Conservation (phyloP, 1,284 basidiomycete species). For the Leccinum pachyderme region DNA sequence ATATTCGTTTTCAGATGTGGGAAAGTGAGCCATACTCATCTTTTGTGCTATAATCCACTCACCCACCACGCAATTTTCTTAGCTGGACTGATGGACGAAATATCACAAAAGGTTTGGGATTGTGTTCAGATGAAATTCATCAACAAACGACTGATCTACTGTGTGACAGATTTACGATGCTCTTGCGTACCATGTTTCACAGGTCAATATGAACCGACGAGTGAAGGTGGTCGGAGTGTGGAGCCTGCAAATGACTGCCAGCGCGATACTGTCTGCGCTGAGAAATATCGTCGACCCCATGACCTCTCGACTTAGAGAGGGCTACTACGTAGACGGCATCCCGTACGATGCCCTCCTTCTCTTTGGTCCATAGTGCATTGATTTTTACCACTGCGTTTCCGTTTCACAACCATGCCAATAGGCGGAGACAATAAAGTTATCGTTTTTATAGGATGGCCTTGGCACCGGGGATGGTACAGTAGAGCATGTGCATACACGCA, state of each 20-base stretch:
- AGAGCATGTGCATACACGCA: background rate
- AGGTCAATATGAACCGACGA: conserved; percentile 82
- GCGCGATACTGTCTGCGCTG: conserved; percentile 59
- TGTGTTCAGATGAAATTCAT: background rate
- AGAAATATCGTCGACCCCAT: conserved; percentile 57
- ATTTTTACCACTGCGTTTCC: conserved; percentile 5
- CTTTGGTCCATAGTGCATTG: conserved; percentile 24
- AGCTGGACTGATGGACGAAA: conserved; percentile 83
- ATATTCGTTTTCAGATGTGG: conserved; percentile 62
- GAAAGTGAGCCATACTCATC: conserved; percentile 57
- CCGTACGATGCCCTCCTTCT: conserved; percentile 34
- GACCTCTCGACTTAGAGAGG: conserved; percentile 44
- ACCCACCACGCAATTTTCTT: conserved; percentile 21
- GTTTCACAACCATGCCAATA: conserved; percentile 1
- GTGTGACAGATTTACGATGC: conserved; percentile 75
- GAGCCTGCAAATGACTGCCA: conserved; percentile 75
- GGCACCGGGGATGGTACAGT: background rate
- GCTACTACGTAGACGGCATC: conserved; percentile 38
- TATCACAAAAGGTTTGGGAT: conserved; percentile 63
- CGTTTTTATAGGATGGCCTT: background rate
- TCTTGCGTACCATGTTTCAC: conserved; percentile 87
- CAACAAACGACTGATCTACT: conserved; percentile 5
- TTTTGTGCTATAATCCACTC: background rate
- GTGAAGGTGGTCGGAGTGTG: conserved; percentile 85
- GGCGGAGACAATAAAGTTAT: conserved; percentile 8